Base-by-base conservation (phyloP, 768 basidiomycete genomes). In the Crucibulum laeve region DNA sequence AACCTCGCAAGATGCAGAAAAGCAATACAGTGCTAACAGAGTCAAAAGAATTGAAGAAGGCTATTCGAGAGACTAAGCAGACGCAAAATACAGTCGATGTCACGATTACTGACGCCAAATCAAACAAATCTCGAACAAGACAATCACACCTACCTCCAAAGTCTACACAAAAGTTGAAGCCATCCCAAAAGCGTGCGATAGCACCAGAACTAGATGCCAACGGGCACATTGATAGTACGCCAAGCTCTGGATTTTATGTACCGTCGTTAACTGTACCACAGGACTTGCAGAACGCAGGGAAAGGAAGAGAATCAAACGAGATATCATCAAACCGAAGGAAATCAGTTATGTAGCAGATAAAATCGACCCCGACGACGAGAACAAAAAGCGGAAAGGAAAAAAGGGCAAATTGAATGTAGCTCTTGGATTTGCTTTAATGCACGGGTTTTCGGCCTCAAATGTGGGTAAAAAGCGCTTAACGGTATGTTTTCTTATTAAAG, bases 391-490 rank as follows among this genome's bases (percentile, higher is more conserved):
- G 10, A 18, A 13, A 8, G 11, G 11, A 40, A 25, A 40, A 40
- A 40, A 21, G 21, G 11, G 10, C 10, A 19, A 8, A 19, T 37
- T 11, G 6, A 11, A 40, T 10, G 24, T 10, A 5, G 18, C 10
- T 5, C 8, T 40, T 5, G 38, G 23, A 14, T 18, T 42, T 21
- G 23, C 40, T 21, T 42, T 42, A 24, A 42, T 42, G 40, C 28
- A 42, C 21, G 40, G 40, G n/a, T 28, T 42, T 33, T 15, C 26
- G 6, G 28, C 40, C 15, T n/a, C 5, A 6, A 42, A 42, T 21
- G 19, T 42, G 5, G 40, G 40, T 22, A 42, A 21, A n/a, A 26
- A 13, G 5, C 23, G 40, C 10, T 32, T 42, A 32, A 42, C 40
- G n/a, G 40, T 42, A 32, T 8, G 40, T 32, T 11, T 10, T 11